A percentile compares a stretch with the other conserved stretches of the same genome.
These are phyloP conservation scores for Solanum ossicruentum DNA, from an alignment of 257 asterid species.

Conservation along the genomic window DNA sequence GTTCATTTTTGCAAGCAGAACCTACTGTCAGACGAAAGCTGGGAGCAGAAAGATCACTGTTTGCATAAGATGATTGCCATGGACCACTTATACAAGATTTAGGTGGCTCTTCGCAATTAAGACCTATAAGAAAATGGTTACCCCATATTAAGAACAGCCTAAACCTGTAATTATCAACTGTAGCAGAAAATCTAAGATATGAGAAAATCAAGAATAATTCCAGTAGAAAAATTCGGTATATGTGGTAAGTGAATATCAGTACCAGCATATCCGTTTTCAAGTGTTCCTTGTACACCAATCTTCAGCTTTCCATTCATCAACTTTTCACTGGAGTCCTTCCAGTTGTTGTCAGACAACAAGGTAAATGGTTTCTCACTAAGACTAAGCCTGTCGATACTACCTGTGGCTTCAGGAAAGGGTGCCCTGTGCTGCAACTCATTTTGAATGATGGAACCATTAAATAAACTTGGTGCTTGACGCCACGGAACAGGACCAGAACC, in stretches of 20 bases:
- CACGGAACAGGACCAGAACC: constrained; percentile 87
- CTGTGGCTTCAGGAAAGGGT: constrained; percentile 38
- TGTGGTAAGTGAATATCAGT: neutral
- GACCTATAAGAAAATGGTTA: constrained; percentile 33
- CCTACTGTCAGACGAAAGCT: constrained; percentile 16
- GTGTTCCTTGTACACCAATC: constrained; percentile 28
- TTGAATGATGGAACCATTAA: constrained; percentile 35
- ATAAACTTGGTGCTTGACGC: constrained; percentile 65
- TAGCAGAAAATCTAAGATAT: neutral
- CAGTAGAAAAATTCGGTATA: neutral
- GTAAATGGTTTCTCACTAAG: constrained; percentile 32
- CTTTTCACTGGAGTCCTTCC: constrained; percentile 33
- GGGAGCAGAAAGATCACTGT: constrained; percentile 31
- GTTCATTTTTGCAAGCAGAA: constrained; percentile 34
- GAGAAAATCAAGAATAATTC: neutral
- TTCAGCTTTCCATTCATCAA: constrained; percentile 34
- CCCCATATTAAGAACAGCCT: neutral
- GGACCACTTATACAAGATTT: constrained; percentile 20
- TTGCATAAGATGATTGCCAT: constrained; percentile 18
- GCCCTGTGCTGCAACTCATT: constrained; percentile 35
- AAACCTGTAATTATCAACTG: neutral
- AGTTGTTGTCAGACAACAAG: constrained; percentile 29
- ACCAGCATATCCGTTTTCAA: constrained; percentile 56
- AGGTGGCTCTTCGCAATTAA: constrained; percentile 31
- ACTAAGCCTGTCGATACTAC: constrained; percentile 26